Evolutionary conservation across 176 grass and related monocot species (phyloP).

Genomic region (Lolium perenne): DNA sequence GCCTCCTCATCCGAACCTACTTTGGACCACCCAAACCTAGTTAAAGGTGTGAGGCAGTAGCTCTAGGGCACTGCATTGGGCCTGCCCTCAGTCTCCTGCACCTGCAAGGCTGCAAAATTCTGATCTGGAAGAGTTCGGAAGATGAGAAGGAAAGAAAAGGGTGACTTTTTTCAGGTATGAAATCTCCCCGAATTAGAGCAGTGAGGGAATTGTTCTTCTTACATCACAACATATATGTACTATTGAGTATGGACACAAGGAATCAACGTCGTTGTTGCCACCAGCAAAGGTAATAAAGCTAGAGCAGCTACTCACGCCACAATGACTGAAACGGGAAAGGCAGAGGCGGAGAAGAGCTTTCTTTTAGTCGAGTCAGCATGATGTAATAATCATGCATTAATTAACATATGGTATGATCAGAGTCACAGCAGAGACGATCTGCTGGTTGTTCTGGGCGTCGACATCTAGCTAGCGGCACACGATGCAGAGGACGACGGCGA

Average conservation of each 20-base stretch:
- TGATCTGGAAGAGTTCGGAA: conserved; percentile 14
- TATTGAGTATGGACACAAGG: not conserved
- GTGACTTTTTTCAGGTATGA: conserved; percentile 3
- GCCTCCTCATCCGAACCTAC: too few relatives aligned
- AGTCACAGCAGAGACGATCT: conserved; percentile 4
- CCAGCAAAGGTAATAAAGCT: not conserved
- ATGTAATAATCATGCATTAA: conserved; percentile 4
- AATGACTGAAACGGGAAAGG: not conserved
- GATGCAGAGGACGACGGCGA: conserved; percentile 62
- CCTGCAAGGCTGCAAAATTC: conserved; percentile 18
- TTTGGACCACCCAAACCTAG: too few relatives aligned
- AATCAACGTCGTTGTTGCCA: conserved; percentile 6
- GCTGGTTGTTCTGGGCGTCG: too few relatives aligned
- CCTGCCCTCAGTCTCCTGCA: not conserved
- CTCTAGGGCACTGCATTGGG: too few relatives aligned
- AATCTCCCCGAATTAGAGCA: not conserved
- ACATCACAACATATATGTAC: conserved; percentile 20
- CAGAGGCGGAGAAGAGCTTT: too few relatives aligned
- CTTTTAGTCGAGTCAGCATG: conserved; percentile 20
- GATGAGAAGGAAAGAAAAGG: not conserved
- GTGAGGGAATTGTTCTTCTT: not conserved
- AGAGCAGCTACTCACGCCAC: conserved; percentile 34
- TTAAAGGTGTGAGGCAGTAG: too few relatives aligned
- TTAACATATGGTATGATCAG: conserved; percentile 19
- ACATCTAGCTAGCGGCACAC: conserved; percentile 52